Percentiles rank a stretch among this genome's conserved stretches.
phyloP scores from a whole-genome alignment of 2,329 filamentous ascomycete genomes.

The Ploettnerulaceae sp. region DNA sequence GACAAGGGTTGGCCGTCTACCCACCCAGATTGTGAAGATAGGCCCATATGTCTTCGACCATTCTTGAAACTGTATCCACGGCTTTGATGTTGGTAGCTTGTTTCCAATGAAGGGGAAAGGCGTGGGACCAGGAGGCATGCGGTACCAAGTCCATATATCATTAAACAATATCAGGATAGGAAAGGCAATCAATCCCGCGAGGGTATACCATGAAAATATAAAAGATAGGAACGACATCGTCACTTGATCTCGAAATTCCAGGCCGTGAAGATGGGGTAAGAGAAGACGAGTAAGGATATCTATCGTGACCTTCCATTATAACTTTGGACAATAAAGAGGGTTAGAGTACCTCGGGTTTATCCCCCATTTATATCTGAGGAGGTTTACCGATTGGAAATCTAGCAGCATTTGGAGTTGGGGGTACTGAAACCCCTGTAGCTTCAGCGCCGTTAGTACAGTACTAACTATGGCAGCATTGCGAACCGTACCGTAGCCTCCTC shows the following conservation, averaged over 20 bases:
- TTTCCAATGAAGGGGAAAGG: conserved; percentile 44
- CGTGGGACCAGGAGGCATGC: conserved; percentile 44
- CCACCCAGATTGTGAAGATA: conserved; percentile 46
- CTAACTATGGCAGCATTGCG: too few species aligned
- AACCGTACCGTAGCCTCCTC: not conserved
- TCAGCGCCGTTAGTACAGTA: not conserved
- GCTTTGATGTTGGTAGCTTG: conserved; percentile 33
- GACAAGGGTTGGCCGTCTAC: conserved; percentile 41
- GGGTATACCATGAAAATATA: conserved; percentile 19
- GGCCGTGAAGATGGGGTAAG: not conserved
- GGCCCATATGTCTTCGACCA: conserved; percentile 43
- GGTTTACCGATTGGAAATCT: too few species aligned
- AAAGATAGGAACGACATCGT: conserved; percentile 15
- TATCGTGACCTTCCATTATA: not conserved
- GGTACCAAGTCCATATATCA: conserved; percentile 33
- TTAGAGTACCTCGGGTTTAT: too few species aligned
- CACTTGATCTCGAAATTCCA: not conserved
- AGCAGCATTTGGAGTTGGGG: too few species aligned
- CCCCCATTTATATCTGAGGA: too few species aligned
- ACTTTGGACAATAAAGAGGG: not conserved
- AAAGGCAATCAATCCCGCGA: conserved; percentile 23
- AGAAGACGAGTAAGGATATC: not conserved
- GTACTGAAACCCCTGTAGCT: not conserved
- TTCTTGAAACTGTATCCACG: conserved; percentile 40
- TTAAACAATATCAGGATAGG: conserved; percentile 30